Percentiles rank a stretch among this genome's conserved stretches.
Conservation (phyloP, 1,139 yeast species). For the Blastobotrys arbuscula region DNA sequence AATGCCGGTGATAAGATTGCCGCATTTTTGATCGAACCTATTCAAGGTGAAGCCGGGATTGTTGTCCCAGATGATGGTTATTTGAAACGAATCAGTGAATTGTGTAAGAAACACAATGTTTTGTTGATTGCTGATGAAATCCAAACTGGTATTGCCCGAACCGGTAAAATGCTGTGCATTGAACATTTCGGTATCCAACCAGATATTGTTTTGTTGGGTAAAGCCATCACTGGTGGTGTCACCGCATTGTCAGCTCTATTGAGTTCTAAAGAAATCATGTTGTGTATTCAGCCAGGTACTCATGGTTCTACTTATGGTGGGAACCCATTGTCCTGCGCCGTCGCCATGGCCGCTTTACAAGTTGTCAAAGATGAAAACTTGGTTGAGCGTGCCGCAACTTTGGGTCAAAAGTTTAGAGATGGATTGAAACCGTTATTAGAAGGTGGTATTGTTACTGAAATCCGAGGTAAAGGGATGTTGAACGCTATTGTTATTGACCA, state of each 20-base stretch:
- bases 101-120: conserved; percentile 80
- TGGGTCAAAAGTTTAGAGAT: conserved; percentile 67
- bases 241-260: conserved; percentile 88
- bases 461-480: conserved; percentile 87
- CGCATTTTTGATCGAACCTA: conserved; percentile 89
- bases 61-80: conserved; percentile 88
- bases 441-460: conserved; percentile 71
- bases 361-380: conserved; percentile 85
- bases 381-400: conserved; percentile 66
- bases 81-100: conserved; percentile 61
- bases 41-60: conserved; percentile 98
- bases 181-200: conserved; percentile 85
- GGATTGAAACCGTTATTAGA: conserved; percentile 59
- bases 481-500: conserved; percentile 91
- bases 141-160: conserved; percentile 96
- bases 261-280: conserved; percentile 84
- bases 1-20: conserved; percentile 89
- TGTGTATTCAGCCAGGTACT: conserved; percentile 87
- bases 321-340: conserved; percentile 91
- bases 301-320: conserved; percentile 99
- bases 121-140: conserved; percentile 92
- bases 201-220: conserved; percentile 82
- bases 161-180: conserved; percentile 88
- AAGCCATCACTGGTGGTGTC: conserved; percentile 95
- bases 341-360: conserved; percentile 88